Base-by-base conservation (phyloP, 1,284 basidiomycete species). In the Clitocybe nebularis region DNA sequence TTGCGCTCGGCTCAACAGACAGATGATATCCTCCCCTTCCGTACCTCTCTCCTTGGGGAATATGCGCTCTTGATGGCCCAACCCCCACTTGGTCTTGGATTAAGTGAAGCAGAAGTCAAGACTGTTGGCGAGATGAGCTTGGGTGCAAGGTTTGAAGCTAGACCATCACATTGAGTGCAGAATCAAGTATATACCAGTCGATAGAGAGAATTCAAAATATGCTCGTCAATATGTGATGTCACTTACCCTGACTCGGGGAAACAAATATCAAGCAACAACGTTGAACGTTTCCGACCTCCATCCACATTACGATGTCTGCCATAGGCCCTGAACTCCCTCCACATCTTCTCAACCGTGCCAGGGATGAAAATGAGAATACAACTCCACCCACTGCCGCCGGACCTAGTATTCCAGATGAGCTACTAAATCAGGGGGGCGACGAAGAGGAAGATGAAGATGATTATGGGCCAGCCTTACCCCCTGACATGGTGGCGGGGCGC, bases 21-120 rank as follows among this genome's bases (percentile, higher is more conserved):
- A n/a, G 87, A 90, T 55, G 88, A 90, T 56, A 79, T 74, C 4
- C 75, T 91, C 2, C 80, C 82, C 0, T 90, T 91, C 62, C 74
- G 78, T 19, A 89, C 80, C 3, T 80, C 81, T 2, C 67, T 89
- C 3, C 54, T 79, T 0, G 85, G 71, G 3, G 87, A 91, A 59
- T 90, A 91, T 53, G 86, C 88, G 0, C 64, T 90, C 9, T 72
- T 91, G 14, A 64, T 91, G 44, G 88, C 88, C 0, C 55, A 67
- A 20, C 66, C 73, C 13, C 88, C 88, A 0, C 51, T 78, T 11
- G 87, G 88, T 1, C 68, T 90, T 1, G 88, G 84, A 0, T 62
- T 90, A 34, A 63, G 63, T 1, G 71, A 81, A 50, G 63, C 62
- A 0, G 78, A 88, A 49, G 73, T 90, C 3, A 58, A 51, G 35